Evolutionary conservation across 257 asterid genomes (phyloP), one percentile per base, ranked within the genome.

Genomic region (Nicotiana undulata): DNA sequence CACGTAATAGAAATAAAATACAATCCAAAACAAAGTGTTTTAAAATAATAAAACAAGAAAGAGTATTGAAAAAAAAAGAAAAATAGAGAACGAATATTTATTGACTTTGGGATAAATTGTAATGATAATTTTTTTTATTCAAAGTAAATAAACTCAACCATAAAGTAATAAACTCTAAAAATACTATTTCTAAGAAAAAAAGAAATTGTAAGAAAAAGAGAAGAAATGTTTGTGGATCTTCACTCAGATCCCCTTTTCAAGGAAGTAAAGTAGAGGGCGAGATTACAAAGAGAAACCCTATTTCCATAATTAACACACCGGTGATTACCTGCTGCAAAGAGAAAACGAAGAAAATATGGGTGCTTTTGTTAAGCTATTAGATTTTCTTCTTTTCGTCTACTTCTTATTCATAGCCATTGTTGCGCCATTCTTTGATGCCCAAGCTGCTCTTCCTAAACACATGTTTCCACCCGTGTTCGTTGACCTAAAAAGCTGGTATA

Each of bases 391-490:
- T 64, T 91, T 93, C 85, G 11, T 89, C 77, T 95, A 88, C 86
- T 95, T 93, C 88, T 88, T 91, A 67, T 16, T 90, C 18, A 86
- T 93, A 64, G 90, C 94, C 85, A 78, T 91, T 26, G 92, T 83
- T 10, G 97, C 94, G 79, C 98, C 97, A 20, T 92, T 95, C 46
- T 82, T 93, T 76, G 99, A 93, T 89, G 89, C 82, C 63, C 99
- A 93, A 66, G 75, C 91, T 26, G 76, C 90, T 80, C 88, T 93
- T 31, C 96, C 98, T 37, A 60, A 32, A 16, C 83, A 90, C 80
- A 46, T 92, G 17, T 93, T 86, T 75, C 98, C 97, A 44, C 72
- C 93, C 18, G 75, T 83, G 5, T 86, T 92, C 82, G 84, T 89
- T 81, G 91, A 91, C 83, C 87, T 93, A 85, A 91, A 93, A 80